Base-by-base conservation (phyloP, 2,329 filamentous ascomycete genomes). In the Lasiodiplodia gonubiensis region DNA sequence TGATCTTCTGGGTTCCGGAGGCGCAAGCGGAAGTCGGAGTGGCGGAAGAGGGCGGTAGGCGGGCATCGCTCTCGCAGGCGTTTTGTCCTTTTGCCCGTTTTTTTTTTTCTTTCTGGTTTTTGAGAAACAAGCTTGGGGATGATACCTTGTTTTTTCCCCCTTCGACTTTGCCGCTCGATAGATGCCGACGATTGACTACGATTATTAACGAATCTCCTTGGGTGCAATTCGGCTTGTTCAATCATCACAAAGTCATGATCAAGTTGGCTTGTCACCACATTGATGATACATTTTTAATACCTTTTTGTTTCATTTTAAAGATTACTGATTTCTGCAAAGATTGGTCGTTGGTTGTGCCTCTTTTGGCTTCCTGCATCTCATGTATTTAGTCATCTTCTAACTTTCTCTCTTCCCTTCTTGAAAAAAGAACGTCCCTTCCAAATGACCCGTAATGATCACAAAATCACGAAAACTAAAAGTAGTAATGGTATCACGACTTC, bases 1-100 rank as follows among this genome's bases (percentile, higher is more conserved):
- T 23, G 66, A 68, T n/a, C 52, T 68, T 3, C 18, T 67, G n/a
- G 49, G 64, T 30, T n/a, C 39, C 6, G 64, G 39, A 49, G 52
- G 37, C 35, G 37, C 42, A 57, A 18, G 37, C 12, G 53, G 57
- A 27, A 48, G 42, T 35, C 39, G 59, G 27, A 37, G 46, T 48
- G 11, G 57, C 12, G 59, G 46, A 51, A 63, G 27, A 57, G 23
- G 53, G 46, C 35, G 30, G 46, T 63, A 63, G 59, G 35, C 14
- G 35, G 59, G 46, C 27, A 51, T 51, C 14, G 30, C 30, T 12
- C 30, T 12, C 11, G 42, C n/a, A 51, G 59, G 59, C 46, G 33
- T 51, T 66, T 37, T 54, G 21, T 53, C 18, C n/a, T 25, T 54
- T 30, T 48, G 27, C 4, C 8, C 30, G 30, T 33, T 33, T 2